Evolutionary conservation across 1,139 yeast genomes (phyloP), one percentile per base, ranked within the genome.

Genomic region (Barnettozyma hawaiiensis): DNA sequence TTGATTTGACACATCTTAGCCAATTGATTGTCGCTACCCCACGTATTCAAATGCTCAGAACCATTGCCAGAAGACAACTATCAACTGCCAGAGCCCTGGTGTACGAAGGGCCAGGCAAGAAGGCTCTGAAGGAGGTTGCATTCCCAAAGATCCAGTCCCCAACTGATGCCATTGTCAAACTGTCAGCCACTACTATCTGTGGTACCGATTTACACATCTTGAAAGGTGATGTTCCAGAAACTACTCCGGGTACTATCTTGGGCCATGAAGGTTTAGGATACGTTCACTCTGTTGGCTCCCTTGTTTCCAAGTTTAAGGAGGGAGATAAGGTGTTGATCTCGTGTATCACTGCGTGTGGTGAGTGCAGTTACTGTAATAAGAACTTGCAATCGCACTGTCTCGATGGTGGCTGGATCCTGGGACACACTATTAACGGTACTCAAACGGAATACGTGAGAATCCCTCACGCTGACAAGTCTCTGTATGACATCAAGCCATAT

Each of bases 251-350:
- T n/a, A 60, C 67, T 31, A 66, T 67, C 10, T 60, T 76, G 53
- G 81, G 81, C 9, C 81, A 75, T 50, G 81, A 76, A 55, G 77
- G 77, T 41, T 64, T 74, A 45, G 77, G 77, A 16, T 59, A 62
- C 27, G 62, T 75, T 29, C 65, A 66, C 26, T 65, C 66, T 33
- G 57, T 59, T 26, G 75, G 76, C 11, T 40, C 59, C 0, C 54
- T 41, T 1, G 73, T 70, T 15, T 47, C 51, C 3, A 58, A 62
- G 7, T 67, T 70, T 53, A 62, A 63, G 38, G 50, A 49, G 18
- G 75, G 75, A 40, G 76, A 75, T 51, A 66, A 69, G 32, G 75
- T 73, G 26, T 53, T 71, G 34, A 66, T 67, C 31, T 68, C 74
- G 1, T 70, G 75, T 54, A 65, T 70, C 47, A 66, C 73, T 11